These are phyloP conservation scores for Fulvia fulva DNA, from an alignment of 2,329 filamentous ascomycete genomes.

Conservation along the genomic window DNA sequence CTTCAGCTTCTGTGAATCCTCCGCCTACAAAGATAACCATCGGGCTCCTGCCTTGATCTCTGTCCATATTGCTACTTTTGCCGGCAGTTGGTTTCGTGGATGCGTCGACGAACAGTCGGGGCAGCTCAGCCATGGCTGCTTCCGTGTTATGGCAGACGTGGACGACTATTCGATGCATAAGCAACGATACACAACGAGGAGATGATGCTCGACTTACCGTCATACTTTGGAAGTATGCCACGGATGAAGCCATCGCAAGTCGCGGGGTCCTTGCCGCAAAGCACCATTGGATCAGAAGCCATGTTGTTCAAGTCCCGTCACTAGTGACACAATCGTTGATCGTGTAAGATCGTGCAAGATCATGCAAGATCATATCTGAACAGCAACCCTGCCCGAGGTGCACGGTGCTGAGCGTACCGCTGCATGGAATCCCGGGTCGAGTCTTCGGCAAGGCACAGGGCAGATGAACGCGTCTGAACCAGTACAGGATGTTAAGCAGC, in stretches of 20 bases:
- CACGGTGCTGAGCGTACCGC: no score
- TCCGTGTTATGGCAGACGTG: constrained; percentile 23
- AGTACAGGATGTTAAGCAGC: no score
- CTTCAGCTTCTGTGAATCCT: constrained; percentile 22
- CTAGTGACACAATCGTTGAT: no score
- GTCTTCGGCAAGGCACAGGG: no score
- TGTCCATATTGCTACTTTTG: constrained; percentile 19
- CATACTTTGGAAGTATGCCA: constrained; percentile 22
- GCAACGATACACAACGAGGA: not conserved
- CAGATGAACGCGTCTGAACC: no score
- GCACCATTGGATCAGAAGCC: constrained; percentile 18
- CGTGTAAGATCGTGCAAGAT: no score
- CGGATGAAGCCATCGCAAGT: constrained; percentile 19
- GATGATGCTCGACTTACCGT: constrained; percentile 11
- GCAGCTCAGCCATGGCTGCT: constrained; percentile 18
- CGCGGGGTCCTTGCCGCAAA: constrained; percentile 23
- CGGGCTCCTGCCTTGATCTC: constrained; percentile 12
- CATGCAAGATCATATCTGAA: no score
- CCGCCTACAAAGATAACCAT: constrained; percentile 25
- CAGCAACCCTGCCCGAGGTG: no score
- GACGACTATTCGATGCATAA: constrained; percentile 13
- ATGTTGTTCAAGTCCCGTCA: not conserved
- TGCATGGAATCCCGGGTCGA: no score
- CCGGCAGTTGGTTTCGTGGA: constrained; percentile 18
- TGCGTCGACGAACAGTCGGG: constrained; percentile 17